phyloP scores from a whole-genome alignment of 805 yeast genomes.

The Vanderwaltozyma verrucispora region DNA sequence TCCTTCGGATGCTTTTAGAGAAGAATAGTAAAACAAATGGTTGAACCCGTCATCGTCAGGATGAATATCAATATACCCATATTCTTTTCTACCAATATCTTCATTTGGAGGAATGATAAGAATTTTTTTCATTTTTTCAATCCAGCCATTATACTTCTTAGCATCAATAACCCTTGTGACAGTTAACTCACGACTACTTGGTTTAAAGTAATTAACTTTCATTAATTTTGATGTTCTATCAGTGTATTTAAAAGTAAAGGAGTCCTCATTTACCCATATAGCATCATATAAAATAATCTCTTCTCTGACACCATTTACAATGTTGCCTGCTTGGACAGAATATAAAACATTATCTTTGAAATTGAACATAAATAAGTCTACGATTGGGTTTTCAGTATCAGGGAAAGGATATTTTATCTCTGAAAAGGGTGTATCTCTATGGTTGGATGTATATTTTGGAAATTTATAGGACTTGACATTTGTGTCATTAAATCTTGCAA shows the following conservation, averaged over 20 bases:
- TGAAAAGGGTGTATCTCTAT: slow-evolving; percentile 37
- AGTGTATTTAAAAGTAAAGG: slow-evolving; percentile 47
- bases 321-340: slow-evolving; percentile 16
- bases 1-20: slow-evolving; percentile 34
- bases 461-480: slow-evolving; percentile 42
- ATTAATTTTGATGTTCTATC: slow-evolving; percentile 51
- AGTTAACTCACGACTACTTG: slow-evolving; percentile 22
- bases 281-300: slow-evolving; percentile 53
- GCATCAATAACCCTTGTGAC: slow-evolving; percentile 38
- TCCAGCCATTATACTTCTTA: slow-evolving; percentile 43
- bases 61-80: slow-evolving; percentile 58
- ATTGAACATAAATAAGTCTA: slow-evolving; percentile 37
- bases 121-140: slow-evolving; percentile 40
- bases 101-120: slow-evolving; percentile 30
- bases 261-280: slow-evolving; percentile 43
- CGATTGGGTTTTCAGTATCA: slow-evolving; percentile 50
- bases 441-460: slow-evolving; percentile 38
- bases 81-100: slow-evolving; percentile 17
- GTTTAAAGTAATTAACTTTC: slow-evolving; percentile 38
- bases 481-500: slow-evolving; percentile 49
- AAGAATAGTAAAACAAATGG: slow-evolving; percentile 53
- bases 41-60: slow-evolving; percentile 42
- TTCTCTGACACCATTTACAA: slow-evolving; percentile 19
- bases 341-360: slow-evolving; percentile 19
- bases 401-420: slow-evolving; percentile 63